Evolutionary conservation across 768 basidiomycete genomes (phyloP).

Genomic region (Amanita pseudoporphyria): DNA sequence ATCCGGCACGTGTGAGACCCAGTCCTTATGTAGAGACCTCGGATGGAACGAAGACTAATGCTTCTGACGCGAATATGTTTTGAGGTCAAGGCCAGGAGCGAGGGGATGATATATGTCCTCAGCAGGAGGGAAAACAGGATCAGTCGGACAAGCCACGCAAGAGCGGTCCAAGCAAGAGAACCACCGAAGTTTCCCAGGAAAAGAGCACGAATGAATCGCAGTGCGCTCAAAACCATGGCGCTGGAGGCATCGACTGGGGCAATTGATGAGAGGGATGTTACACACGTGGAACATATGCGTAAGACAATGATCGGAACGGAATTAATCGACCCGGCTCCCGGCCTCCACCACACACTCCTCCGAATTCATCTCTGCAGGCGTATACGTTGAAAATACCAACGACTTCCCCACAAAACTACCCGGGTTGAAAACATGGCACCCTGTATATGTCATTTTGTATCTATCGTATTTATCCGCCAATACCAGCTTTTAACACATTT

Average conservation of each 20-base stretch:
- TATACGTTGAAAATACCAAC: conserved; percentile 85
- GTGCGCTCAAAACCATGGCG: conserved; percentile 1
- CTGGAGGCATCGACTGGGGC: neutral
- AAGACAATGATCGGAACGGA: neutral
- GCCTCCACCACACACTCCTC: conserved; percentile 56
- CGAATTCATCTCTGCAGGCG: conserved; percentile 75
- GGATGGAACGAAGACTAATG: conserved; percentile 68
- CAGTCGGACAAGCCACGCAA: conserved; percentile 43
- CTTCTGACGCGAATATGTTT: conserved; percentile 59
- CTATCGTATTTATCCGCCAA: conserved; percentile 95
- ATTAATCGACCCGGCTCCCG: conserved; percentile 17
- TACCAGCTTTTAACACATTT: conserved; percentile 47
- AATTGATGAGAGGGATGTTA: neutral
- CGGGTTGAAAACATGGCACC: conserved; percentile 98
- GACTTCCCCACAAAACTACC: conserved; percentile 81
- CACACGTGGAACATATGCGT: conserved; percentile 3
- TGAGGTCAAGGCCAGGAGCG: conserved; percentile 50
- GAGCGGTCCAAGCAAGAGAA: conserved; percentile 29
- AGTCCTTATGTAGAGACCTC: conserved; percentile 59
- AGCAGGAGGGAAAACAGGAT: conserved; percentile 47
- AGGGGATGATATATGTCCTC: conserved; percentile 60
- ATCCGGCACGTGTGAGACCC: conserved; percentile 46
- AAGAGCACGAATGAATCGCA: conserved; percentile 15
- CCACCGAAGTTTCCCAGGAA: conserved; percentile 22
- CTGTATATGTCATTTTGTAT: conserved; percentile 94